Evolutionary conservation across 2,329 filamentous ascomycete genomes (phyloP).

Genomic region (Colletotrichum abscissum): DNA sequence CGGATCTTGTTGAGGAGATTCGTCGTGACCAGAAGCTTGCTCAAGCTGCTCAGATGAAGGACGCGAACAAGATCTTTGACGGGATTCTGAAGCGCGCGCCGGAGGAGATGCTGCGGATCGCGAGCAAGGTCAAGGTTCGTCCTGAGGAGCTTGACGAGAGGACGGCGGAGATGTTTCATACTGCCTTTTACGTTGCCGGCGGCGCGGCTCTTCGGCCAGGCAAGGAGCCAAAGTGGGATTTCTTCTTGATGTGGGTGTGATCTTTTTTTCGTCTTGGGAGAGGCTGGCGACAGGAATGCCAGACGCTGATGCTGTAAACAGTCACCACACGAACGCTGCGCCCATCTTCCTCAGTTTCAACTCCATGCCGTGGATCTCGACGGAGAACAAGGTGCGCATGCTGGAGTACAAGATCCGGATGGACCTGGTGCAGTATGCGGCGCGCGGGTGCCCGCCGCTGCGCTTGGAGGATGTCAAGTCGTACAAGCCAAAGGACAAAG

Average conservation of each 20-base stretch:
- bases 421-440: conserved; percentile 80
- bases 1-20: conserved; percentile 72
- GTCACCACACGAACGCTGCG: conserved; percentile 78
- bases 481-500: conserved; percentile 65
- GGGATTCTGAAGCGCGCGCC: conserved; percentile 73
- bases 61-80: conserved; percentile 75
- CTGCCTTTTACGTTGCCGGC: conserved; percentile 60
- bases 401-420: conserved; percentile 85
- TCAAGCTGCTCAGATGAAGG: conserved; percentile 57
- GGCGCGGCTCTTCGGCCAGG: conserved; percentile 70
- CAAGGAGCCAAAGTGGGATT: conserved; percentile 81
- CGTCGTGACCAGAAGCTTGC: conserved; percentile 66
- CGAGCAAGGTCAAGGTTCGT: conserved; percentile 67
- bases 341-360: conserved; percentile 82
- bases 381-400: conserved; percentile 72
- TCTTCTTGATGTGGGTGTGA: conserved; percentile 71
- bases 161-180: conserved; percentile 76
- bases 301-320: conserved; percentile 45
- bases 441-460: conserved; percentile 72
- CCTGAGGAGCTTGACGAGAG: conserved; percentile 67
- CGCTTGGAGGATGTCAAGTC: conserved; percentile 66
- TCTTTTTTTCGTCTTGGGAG: fast-evolving
- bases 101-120: conserved; percentile 71
- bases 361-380: conserved; percentile 68
- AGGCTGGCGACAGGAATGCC: neutral